phyloP scores from a whole-genome alignment of 805 yeast genomes.

The Saturnispora quitensis region DNA sequence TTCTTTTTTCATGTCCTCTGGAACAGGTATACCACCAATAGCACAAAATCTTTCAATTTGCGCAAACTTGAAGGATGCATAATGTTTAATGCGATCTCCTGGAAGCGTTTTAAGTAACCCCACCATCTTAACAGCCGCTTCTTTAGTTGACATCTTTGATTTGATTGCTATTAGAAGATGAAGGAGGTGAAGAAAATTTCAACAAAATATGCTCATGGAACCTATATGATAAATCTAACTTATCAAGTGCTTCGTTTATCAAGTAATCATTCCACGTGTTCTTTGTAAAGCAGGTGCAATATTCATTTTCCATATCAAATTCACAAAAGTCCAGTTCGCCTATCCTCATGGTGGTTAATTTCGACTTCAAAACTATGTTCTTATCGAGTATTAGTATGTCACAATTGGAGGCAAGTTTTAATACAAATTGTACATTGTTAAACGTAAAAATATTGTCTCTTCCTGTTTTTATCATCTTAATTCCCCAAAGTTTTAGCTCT shows the following conservation, averaged over 20 bases:
- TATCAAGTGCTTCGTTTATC: background rate
- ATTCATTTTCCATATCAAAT: constrained; percentile 12
- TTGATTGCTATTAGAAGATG: background rate
- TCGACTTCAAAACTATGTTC: background rate
- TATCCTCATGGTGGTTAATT: background rate
- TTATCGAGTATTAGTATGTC: background rate
- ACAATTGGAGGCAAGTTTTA: background rate
- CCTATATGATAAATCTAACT: background rate
- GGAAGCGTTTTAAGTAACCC: constrained; percentile 55
- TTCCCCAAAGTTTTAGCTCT: background rate
- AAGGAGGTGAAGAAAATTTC: background rate
- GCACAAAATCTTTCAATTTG: constrained; percentile 51
- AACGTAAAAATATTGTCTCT: background rate
- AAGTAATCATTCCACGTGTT: background rate
- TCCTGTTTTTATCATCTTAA: background rate
- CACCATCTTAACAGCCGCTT: constrained; percentile 43
- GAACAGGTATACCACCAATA: constrained; percentile 38
- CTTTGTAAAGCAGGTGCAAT: background rate
- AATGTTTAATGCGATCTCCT: constrained; percentile 56
- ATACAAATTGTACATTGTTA: background rate
- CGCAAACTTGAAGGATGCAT: constrained; percentile 58
- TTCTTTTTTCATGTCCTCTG: constrained; percentile 30
- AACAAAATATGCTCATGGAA: constrained; percentile 1
- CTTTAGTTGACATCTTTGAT: constrained; percentile 6
- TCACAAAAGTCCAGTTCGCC: constrained; percentile 7